A percentile compares a stretch with the other conserved stretches of the same genome.
These are phyloP conservation scores for Chlamydomonas sphaeroides DNA, from an alignment of 139 green algal species.

Conservation along the genomic window DNA sequence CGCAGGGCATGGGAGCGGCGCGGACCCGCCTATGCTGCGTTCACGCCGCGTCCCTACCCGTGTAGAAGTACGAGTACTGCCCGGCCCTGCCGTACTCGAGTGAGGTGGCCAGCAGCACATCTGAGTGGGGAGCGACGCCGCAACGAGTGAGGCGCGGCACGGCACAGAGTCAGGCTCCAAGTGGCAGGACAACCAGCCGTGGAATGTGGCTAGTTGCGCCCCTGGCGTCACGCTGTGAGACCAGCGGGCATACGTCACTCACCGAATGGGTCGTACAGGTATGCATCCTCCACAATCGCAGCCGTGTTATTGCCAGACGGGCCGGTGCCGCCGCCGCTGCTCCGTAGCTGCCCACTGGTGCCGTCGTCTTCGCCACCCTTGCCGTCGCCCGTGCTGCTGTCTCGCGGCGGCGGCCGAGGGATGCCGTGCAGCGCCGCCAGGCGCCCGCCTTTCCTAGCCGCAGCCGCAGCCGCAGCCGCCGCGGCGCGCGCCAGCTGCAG, in stretches of 20 bases:
- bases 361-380: neutral
- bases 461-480: neutral
- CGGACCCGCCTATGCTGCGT: neutral
- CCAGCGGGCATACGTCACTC: no score
- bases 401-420: neutral
- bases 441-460: neutral
- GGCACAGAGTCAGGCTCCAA: no score
- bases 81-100: constrained; percentile 32
- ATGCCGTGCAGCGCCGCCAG: neutral
- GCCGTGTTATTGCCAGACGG: no score
- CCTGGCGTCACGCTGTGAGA: no score
- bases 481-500: neutral
- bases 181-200: no score
- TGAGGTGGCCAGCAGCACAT: constrained; percentile 23
- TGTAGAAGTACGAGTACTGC: constrained; percentile 34
- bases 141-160: no score
- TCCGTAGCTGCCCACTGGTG: neutral
- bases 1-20: no score
- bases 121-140: no score
- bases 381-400: neutral
- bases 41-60: neutral
- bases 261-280: constrained; percentile 15
- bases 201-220: no score
- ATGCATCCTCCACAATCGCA: no score
- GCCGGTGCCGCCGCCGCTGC: no score